These are phyloP conservation scores for Aspergillus novoparasiticus DNA, from an alignment of 2,329 filamentous ascomycete genomes.

Conservation along the genomic window DNA sequence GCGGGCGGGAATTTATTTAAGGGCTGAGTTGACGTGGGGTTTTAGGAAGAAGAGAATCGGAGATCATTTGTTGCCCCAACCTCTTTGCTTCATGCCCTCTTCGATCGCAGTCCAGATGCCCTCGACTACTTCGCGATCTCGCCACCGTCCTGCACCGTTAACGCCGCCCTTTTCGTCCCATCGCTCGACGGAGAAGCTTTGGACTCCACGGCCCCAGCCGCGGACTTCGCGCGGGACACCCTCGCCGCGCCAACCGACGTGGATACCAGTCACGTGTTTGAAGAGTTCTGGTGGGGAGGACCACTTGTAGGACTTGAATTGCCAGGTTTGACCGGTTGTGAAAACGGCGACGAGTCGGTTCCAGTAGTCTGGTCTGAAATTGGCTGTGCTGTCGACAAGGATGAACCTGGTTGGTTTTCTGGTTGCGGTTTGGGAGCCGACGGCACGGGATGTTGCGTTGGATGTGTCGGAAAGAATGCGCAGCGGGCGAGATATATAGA, in stretches of 20 bases:
- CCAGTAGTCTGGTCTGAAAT: slow-evolving; percentile 99
- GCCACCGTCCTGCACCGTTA: slow-evolving; percentile 60
- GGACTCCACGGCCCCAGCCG: slow-evolving; percentile 82
- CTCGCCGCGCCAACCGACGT: slow-evolving; percentile 89
- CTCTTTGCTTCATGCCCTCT: slow-evolving; percentile 79
- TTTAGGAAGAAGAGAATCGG: not conserved
- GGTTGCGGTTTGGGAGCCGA: slow-evolving; percentile 57
- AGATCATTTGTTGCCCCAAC: slow-evolving; percentile 61
- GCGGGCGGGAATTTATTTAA: not conserved
- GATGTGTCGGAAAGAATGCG: slow-evolving; percentile 52
- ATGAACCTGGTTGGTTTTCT: slow-evolving; percentile 84
- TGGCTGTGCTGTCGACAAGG: slow-evolving; percentile 86
- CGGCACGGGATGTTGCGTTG: slow-evolving; percentile 33
- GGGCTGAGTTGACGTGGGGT: not conserved
- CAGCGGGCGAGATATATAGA: slow-evolving; percentile 79
- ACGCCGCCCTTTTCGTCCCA: slow-evolving; percentile 60
- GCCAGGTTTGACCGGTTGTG: slow-evolving; percentile 96
- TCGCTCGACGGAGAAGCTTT: slow-evolving; percentile 79
- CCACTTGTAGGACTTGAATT: slow-evolving; percentile 99
- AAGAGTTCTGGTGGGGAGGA: slow-evolving; percentile 85
- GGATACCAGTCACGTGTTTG: slow-evolving; percentile 81
- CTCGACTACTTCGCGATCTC: slow-evolving; percentile 92
- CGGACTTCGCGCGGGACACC: slow-evolving; percentile 74
- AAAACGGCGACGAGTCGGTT: slow-evolving; percentile 92
- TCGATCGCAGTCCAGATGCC: slow-evolving; percentile 89